phyloP scores from a whole-genome alignment of 129 eudicot genomes.

The Ambrosia trifida region DNA sequence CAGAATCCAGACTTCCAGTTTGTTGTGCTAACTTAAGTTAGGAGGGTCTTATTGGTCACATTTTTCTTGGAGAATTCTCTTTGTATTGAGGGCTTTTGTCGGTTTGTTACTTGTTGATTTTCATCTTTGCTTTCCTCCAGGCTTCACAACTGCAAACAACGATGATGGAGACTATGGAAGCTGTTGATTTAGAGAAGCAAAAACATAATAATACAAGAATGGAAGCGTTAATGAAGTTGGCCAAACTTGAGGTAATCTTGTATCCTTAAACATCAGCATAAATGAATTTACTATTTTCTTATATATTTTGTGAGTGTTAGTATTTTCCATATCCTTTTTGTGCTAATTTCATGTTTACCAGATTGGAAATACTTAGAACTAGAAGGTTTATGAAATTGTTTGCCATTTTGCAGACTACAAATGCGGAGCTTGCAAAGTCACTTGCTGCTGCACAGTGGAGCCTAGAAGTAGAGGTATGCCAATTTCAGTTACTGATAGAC shows the following conservation, averaged over 20 bases:
- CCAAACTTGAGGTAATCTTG: conserved; percentile 74
- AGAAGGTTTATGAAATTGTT: conserved; percentile 12
- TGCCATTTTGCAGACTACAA: conserved; percentile 64
- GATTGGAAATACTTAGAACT: conserved; percentile 15
- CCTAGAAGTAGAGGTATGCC: conserved; percentile 79
- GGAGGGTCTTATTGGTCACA: conserved; percentile 5
- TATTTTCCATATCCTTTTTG: neutral
- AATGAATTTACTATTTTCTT: conserved; percentile 3
- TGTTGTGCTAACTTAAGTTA: neutral
- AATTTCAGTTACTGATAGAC: neutral
- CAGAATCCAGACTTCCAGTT: neutral
- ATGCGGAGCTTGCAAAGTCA: conserved; percentile 84
- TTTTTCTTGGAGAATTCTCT: neutral
- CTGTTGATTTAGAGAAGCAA: conserved; percentile 90
- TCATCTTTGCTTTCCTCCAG: conserved; percentile 39
- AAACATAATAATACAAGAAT: conserved; percentile 89
- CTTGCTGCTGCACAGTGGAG: conserved; percentile 80
- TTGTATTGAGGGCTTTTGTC: neutral
- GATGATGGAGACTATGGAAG: conserved; percentile 95
- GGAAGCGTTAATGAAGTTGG: conserved; percentile 77
- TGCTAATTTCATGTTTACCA: conserved; percentile 11
- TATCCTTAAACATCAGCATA: conserved; percentile 3
- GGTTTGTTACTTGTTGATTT: neutral
- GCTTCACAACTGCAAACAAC: conserved; percentile 83
- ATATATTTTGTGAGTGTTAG: conserved; percentile 7